A percentile compares a stretch with the other conserved stretches of the same genome.
Evolutionary conservation across 495 filamentous ascomycete species (phyloP).

Genomic region (Aspergillus leporis): DNA sequence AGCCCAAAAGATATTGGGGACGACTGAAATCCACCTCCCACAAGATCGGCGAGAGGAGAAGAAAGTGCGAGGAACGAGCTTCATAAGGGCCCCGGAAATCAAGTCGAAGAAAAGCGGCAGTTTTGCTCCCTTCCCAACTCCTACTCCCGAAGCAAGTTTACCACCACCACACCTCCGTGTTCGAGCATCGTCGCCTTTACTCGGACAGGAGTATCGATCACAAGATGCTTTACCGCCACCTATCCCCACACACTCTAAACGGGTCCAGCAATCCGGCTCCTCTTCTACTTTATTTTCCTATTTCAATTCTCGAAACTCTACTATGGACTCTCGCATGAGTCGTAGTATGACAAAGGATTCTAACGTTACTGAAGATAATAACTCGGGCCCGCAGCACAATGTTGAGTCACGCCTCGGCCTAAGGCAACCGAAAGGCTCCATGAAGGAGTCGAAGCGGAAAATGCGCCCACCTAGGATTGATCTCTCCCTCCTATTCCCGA

Average conservation of each 20-base stretch:
- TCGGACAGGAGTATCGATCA: slow-evolving; percentile 39
- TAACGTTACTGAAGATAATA: not conserved
- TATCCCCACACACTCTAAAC: slow-evolving; percentile 30
- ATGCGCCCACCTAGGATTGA: slow-evolving; percentile 45
- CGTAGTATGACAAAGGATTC: slow-evolving; percentile 4
- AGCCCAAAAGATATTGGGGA: slow-evolving; percentile 42
- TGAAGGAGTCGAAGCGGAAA: slow-evolving; percentile 43
- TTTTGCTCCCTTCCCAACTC: slow-evolving; percentile 30
- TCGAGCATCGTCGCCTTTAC: slow-evolving; percentile 45
- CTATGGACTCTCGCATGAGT: slow-evolving; percentile 13
- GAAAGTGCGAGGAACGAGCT: slow-evolving; percentile 29
- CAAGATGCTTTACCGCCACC: slow-evolving; percentile 25
- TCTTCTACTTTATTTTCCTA: slow-evolving; percentile 39
- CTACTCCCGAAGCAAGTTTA: slow-evolving; percentile 18
- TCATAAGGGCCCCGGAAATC: slow-evolving; percentile 32
- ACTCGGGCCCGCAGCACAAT: slow-evolving; percentile 4
- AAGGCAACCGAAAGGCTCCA: slow-evolving; percentile 23
- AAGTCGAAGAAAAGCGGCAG: slow-evolving; percentile 22
- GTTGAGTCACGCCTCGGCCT: slow-evolving; percentile 28
- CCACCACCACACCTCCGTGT: slow-evolving; percentile 39
- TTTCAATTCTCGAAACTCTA: slow-evolving; percentile 36
- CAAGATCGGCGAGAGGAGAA: slow-evolving; percentile 25
- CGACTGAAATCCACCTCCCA: slow-evolving; percentile 29
- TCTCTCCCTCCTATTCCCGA: slow-evolving; percentile 49
- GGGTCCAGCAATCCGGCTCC: slow-evolving; percentile 39